Base-by-base conservation (phyloP, 768 basidiomycete genomes). In the Pleurotus tuber-regium region DNA sequence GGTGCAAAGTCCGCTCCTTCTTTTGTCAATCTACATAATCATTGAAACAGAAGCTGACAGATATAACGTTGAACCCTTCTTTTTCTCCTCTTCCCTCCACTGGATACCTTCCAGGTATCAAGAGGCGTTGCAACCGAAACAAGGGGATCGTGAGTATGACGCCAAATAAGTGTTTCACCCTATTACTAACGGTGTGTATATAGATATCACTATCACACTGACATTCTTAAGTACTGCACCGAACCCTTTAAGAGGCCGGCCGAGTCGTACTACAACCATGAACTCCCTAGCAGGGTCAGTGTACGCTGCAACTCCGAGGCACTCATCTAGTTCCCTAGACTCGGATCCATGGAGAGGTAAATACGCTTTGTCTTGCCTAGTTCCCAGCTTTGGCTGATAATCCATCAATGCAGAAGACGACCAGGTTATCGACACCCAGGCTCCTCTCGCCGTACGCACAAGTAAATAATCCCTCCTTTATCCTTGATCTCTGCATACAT, bases 141-240 rank as follows among this genome's bases (percentile, higher is more conserved):
- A 57, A 38, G 70, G 67, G 42, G 74, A 76, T 50, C 75, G 74
- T 75, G 46, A 51, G 74, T 63, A 39, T 49, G 28, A 26, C 8
- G 24, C 39, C 10, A 14, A 12, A 8, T 33, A 8, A 11, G 25
- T 21, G 5, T 12, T 11, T 14, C 10, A 9, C 29, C 25, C 11
- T 31, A 21, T n/a, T 25, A n/a, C 16, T 19, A 12, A 14, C 30
- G 14, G n/a, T 14, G 19, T 19, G 26, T 25, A 25, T 29, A 23
- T 47, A 76, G 75, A 76, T 50, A 70, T 77, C 39, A 76, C 75
- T 2, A 68, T 77, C 28, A 70, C 71, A 4, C 61, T 76, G 4
- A 67, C 67, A 1, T 76, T 74, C 44, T 23, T 28, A 16, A 40
- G 11, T 4, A 42, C 31, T 4, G 35, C 43, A 9, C 48, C 29